Conservation (phyloP, 1,284 basidiomycete genomes). For the Boletellus deceptivus region DNA sequence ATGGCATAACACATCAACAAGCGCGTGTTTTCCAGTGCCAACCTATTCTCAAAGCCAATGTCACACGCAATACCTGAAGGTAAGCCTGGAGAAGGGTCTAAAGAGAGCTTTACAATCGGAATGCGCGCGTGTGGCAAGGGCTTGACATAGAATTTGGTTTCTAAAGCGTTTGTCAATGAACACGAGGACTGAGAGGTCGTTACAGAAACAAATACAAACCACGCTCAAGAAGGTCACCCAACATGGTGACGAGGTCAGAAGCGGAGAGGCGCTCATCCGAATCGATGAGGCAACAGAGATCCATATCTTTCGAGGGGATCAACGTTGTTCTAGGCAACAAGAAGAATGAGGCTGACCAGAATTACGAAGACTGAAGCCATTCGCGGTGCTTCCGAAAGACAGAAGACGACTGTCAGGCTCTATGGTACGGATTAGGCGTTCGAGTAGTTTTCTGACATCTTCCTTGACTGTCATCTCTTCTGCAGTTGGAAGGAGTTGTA, state of each 20-base stretch:
- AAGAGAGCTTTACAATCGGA: conserved; percentile 96
- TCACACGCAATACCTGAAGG: conserved; percentile 94
- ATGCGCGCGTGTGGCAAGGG: conserved; percentile 95
- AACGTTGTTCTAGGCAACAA: conserved; percentile 1
- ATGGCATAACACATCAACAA: conserved; percentile 96
- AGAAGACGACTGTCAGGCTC: conserved; percentile 89
- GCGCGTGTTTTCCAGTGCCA: conserved; percentile 96
- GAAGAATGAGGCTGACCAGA: conserved; percentile 62
- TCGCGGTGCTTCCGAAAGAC: conserved; percentile 94
- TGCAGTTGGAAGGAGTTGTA: conserved; percentile 83
- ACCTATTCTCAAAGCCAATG: conserved; percentile 96
- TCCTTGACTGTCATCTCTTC: conserved; percentile 95
- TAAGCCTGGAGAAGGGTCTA: conserved; percentile 86
- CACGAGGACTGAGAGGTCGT: neutral
- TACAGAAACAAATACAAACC: conserved; percentile 47
- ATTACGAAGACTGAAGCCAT: conserved; percentile 91
- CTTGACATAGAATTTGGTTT: conserved; percentile 98
- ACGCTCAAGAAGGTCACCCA: conserved; percentile 90
- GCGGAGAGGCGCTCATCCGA: conserved; percentile 75
- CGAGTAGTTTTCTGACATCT: conserved; percentile 91
- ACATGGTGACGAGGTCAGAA: conserved; percentile 90
- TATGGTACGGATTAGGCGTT: conserved; percentile 92
- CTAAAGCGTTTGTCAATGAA: conserved; percentile 43
- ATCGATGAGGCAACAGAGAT: conserved; percentile 94
- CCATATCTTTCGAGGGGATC: conserved; percentile 75